Percentiles rank a stretch among this genome's conserved stretches.
Conservation (phyloP, 148 eudicot genomes). For the Rhododendron ovatum region DNA sequence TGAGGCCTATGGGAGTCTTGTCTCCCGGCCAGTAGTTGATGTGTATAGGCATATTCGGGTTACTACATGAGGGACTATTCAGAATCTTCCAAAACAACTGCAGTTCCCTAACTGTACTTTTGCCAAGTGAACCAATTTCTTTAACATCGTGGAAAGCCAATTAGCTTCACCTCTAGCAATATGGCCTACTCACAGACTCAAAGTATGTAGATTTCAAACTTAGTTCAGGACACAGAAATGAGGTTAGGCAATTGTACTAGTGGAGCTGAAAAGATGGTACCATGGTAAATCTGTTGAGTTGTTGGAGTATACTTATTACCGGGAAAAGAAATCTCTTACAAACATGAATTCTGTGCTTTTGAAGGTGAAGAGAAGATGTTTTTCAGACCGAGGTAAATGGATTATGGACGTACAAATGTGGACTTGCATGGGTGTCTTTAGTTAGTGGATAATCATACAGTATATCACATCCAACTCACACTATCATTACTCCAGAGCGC, state of each 20-base stretch:
- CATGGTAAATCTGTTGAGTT: not conserved
- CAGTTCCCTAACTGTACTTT: not conserved
- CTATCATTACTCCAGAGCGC: not conserved
- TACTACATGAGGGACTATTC: not conserved
- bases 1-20: not conserved
- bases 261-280: not conserved
- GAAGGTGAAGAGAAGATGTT: not conserved
- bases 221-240: not conserved
- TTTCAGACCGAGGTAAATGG: not conserved
- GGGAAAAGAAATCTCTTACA: no score
- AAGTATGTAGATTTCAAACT: not conserved
- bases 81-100: not conserved
- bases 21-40: no score
- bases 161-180: not conserved
- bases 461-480: not conserved
- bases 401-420: not conserved
- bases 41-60: no score
- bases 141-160: not conserved
- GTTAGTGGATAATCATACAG: not conserved
- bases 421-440: not conserved
- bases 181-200: not conserved
- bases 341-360: not conserved
- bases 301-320: no score
- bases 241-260: not conserved
- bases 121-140: not conserved